Conservation (phyloP, 768 basidiomycete genomes). For the Serendipita vermifera region DNA sequence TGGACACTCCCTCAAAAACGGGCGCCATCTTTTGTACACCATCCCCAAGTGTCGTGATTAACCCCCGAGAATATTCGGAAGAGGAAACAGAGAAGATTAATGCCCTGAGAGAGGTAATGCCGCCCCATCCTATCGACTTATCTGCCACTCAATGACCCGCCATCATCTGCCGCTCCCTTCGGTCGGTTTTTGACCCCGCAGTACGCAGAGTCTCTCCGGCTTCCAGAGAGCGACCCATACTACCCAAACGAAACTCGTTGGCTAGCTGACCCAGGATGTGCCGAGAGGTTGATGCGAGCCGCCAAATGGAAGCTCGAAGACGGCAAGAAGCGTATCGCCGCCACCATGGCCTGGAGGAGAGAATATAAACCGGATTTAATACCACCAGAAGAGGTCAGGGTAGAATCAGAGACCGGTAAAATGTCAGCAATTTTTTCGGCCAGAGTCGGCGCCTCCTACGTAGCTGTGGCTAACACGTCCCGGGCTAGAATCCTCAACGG, state of each 20-base stretch:
- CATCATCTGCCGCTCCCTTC: neutral
- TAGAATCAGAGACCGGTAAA: slow-evolving; percentile 77
- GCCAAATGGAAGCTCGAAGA: slow-evolving; percentile 73
- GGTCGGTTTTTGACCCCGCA: slow-evolving; percentile 20
- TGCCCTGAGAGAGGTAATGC: slow-evolving; percentile 49
- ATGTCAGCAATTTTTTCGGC: slow-evolving; percentile 40
- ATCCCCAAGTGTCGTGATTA: slow-evolving; percentile 37
- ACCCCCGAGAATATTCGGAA: slow-evolving; percentile 48
- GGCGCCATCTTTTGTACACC: slow-evolving; percentile 43
- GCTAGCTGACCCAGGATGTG: slow-evolving; percentile 52
- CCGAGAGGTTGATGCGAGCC: slow-evolving; percentile 68
- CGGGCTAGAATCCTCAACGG: slow-evolving; percentile 57
- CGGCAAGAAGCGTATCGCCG: slow-evolving; percentile 63
- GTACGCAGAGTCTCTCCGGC: slow-evolving; percentile 52
- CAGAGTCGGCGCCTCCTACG: neutral
- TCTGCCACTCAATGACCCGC: slow-evolving; percentile 7
- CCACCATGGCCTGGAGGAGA: slow-evolving; percentile 71
- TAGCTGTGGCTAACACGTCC: neutral
- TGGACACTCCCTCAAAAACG: slow-evolving; percentile 22
- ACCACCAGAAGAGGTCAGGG: slow-evolving; percentile 55
- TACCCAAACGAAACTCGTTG: slow-evolving; percentile 66
- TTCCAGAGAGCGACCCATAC: slow-evolving; percentile 60
- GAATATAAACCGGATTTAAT: slow-evolving; percentile 80
- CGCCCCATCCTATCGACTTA: neutral
- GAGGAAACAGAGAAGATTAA: slow-evolving; percentile 49